Evolutionary conservation across 148 eudicot species (phyloP).

Genomic region (Heliosperma pusillum): DNA sequence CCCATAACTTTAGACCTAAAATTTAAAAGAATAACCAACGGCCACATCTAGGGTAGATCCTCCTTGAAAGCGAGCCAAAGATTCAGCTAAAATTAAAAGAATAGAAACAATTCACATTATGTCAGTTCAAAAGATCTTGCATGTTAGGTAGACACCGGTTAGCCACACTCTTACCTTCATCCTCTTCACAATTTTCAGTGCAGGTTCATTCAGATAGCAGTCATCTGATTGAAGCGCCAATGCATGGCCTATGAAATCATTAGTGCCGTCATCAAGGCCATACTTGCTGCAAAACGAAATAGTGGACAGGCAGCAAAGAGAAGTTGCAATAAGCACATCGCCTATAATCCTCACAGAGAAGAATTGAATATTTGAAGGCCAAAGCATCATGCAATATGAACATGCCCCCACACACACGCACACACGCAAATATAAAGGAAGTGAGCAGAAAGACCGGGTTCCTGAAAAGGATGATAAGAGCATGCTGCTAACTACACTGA

Average conservation of each 20-base stretch:
- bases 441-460: too few relatives aligned
- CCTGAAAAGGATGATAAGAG: too few relatives aligned
- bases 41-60: constrained; percentile 39
- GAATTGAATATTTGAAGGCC: neutral
- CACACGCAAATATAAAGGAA: too few relatives aligned
- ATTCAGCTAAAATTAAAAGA: constrained; percentile 57
- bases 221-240: constrained; percentile 95
- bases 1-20: too few relatives aligned
- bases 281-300: constrained; percentile 53
- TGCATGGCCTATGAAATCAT: constrained; percentile 92
- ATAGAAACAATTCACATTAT: neutral
- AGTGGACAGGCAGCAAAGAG: neutral
- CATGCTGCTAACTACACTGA: too few relatives aligned
- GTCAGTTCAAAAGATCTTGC: neutral
- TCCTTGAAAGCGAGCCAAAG: constrained; percentile 90
- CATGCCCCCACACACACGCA: too few relatives aligned
- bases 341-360: neutral
- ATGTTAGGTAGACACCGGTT: neutral
- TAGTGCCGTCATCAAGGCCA: constrained; percentile 88
- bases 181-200: constrained; percentile 89
- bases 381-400: too few relatives aligned
- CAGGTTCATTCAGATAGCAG: too few relatives aligned
- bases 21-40: constrained; percentile 13
- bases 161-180: constrained; percentile 71
- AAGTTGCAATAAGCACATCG: neutral